Evolutionary conservation across 2,329 filamentous ascomycete genomes (phyloP).

Genomic region (Trichoderma sp.): DNA sequence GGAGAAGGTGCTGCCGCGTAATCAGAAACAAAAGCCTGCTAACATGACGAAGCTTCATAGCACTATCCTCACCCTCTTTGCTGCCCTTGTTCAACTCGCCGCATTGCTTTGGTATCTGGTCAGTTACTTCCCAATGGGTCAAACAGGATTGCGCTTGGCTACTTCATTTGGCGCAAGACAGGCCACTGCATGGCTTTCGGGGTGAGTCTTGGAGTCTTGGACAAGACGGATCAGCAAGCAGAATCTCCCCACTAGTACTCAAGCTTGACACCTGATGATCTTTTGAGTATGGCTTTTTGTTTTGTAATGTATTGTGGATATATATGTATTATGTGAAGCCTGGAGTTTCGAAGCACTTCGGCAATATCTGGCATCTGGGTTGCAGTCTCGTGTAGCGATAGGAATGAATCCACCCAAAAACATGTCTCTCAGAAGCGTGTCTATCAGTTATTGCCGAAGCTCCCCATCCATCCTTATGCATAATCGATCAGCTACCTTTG

Average conservation of each 20-base stretch:
- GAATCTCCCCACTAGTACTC: neutral
- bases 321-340: neutral
- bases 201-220: slow-evolving; percentile 44
- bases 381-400: neutral
- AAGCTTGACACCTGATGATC: neutral
- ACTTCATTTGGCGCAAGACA: slow-evolving; percentile 81
- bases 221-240: neutral
- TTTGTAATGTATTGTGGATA: neutral
- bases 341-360: neutral
- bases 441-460: neutral
- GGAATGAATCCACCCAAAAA: neutral
- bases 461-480: neutral
- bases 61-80: slow-evolving; percentile 80
- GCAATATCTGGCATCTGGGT: neutral
- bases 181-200: slow-evolving; percentile 84
- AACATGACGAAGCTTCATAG: slow-evolving; percentile 65
- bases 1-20: neutral
- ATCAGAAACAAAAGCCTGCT: neutral
- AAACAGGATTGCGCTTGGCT: slow-evolving; percentile 79
- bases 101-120: slow-evolving; percentile 90
- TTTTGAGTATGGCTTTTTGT: neutral
- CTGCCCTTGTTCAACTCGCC: slow-evolving; percentile 78
- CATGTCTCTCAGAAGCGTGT: neutral
- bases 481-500: neutral
- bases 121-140: slow-evolving; percentile 98